phyloP scores from a whole-genome alignment of 805 yeast species.

The Candida sphagnicola region DNA sequence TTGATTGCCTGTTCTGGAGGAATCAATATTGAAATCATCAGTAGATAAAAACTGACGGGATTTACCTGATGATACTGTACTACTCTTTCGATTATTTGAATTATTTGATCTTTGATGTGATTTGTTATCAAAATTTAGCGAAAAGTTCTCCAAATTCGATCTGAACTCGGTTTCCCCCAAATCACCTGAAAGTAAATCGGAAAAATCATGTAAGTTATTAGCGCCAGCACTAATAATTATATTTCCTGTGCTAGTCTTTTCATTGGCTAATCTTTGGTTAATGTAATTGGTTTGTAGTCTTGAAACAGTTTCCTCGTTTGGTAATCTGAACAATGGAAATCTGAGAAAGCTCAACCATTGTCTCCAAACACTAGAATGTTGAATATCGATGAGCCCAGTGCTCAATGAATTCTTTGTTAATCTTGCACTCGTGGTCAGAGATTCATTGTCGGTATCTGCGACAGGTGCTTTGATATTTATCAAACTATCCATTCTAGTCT shows the following conservation, averaged over 20 bases:
- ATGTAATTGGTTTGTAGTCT: constrained; percentile 17
- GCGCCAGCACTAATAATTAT: constrained; percentile 4
- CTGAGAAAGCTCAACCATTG: constrained; percentile 25
- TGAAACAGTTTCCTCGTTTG: constrained; percentile 30
- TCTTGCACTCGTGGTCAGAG: constrained; percentile 23
- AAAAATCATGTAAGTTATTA: constrained; percentile 28
- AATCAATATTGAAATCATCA: background rate
- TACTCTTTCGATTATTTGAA: constrained; percentile 3
- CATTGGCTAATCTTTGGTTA: constrained; percentile 8
- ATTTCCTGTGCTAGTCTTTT: background rate
- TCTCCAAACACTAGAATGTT: constrained; percentile 38
- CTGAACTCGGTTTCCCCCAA: constrained; percentile 25
- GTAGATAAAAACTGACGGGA: background rate
- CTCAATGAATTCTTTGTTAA: constrained; percentile 24
- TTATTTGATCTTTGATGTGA: background rate
- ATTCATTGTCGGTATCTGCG: constrained; percentile 12
- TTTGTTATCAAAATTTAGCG: constrained; percentile 18
- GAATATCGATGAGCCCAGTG: constrained; percentile 24
- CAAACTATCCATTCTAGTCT: constrained; percentile 20
- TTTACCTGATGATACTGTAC: constrained; percentile 2
- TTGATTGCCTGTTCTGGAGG: background rate
- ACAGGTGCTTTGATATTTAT: constrained; percentile 4
- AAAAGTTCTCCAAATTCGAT: constrained; percentile 24
- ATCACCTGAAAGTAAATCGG: constrained; percentile 31
- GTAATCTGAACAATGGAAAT: constrained; percentile 45